Conservation (phyloP, 352 stramenopile genomes). For the Blastocystis sp. region DNA sequence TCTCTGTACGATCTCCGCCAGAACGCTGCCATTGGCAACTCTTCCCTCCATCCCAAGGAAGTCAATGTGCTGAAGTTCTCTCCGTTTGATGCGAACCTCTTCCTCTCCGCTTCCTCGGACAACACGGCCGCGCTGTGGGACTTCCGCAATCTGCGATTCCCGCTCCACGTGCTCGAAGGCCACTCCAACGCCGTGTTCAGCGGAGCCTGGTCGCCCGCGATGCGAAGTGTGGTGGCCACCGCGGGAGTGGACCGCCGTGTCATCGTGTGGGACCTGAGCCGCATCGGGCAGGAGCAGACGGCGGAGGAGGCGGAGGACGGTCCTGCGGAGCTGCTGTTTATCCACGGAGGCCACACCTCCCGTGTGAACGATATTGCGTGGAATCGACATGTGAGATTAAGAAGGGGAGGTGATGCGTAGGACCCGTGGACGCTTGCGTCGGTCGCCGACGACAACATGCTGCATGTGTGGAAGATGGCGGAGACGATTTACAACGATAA, state of each 20-base stretch:
- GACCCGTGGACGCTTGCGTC: slow-evolving; percentile 90
- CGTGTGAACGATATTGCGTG: slow-evolving; percentile 96
- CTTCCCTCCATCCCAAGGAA: too few species aligned
- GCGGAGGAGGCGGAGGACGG: slow-evolving; percentile 78
- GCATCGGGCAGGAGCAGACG: slow-evolving; percentile 69
- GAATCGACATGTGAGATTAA: slow-evolving; percentile 76
- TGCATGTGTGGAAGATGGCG: slow-evolving; percentile 79
- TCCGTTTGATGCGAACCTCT: neutral
- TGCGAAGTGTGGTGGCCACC: slow-evolving; percentile 91
- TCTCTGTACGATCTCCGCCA: slow-evolving; percentile 34
- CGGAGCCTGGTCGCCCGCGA: slow-evolving; percentile 91
- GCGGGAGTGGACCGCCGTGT: slow-evolving; percentile 91
- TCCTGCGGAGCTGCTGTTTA: slow-evolving; percentile 95
- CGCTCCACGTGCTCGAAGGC: slow-evolving; percentile 89
- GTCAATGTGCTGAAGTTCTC: neutral
- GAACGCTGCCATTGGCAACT: too few species aligned
- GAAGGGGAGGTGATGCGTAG: neutral
- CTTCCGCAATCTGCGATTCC: slow-evolving; percentile 87
- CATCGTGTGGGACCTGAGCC: slow-evolving; percentile 92
- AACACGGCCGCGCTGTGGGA: slow-evolving; percentile 81
- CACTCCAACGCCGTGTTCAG: slow-evolving; percentile 94
- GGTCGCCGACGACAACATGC: slow-evolving; percentile 96
- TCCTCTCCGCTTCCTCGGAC: neutral
- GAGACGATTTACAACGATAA: slow-evolving; percentile 39
- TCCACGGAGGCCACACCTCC: slow-evolving; percentile 94